phyloP scores from a whole-genome alignment of 202 grass and related monocot species.

The Zizania palustris region DNA sequence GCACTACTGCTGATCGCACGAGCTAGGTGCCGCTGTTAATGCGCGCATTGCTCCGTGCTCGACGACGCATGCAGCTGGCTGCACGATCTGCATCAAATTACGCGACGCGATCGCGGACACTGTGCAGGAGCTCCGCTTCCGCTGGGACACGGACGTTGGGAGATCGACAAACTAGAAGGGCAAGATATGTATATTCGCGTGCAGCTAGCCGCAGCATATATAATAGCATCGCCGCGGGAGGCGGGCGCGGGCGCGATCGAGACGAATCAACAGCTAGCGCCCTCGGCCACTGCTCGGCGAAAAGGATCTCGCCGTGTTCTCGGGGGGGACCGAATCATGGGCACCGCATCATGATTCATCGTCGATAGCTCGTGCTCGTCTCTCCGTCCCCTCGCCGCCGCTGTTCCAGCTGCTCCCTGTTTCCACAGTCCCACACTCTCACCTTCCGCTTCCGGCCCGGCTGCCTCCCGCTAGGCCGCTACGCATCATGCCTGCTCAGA shows the following conservation, averaged over 20 bases:
- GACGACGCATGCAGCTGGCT: neutral
- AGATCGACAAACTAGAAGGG: slow-evolving; percentile 18
- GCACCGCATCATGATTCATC: slow-evolving; percentile 32
- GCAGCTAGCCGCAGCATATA: too few relatives aligned
- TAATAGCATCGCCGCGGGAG: slow-evolving; percentile 27
- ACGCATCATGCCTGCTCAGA: neutral
- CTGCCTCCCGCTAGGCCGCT: too few relatives aligned
- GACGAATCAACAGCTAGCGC: slow-evolving; percentile 3
- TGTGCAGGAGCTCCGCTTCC: neutral
- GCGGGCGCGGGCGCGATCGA: neutral
- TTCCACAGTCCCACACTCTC: neutral
- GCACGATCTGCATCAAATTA: neutral
- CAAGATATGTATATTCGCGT: too few relatives aligned
- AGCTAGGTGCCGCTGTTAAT: slow-evolving; percentile 1
- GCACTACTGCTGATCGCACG: neutral
- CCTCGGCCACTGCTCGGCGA: slow-evolving; percentile 15
- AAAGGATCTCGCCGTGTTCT: slow-evolving; percentile 15
- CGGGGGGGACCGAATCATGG: slow-evolving; percentile 38
- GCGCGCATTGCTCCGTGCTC: neutral
- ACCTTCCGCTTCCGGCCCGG: too few relatives aligned
- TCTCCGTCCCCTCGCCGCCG: neutral
- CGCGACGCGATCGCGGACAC: neutral
- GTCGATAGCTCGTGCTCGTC: neutral
- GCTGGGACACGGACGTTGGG: slow-evolving; percentile 14
- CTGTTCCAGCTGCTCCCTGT: neutral